phyloP scores from a whole-genome alignment of 2,329 filamentous ascomycete species.

The Penicillium concentricum region DNA sequence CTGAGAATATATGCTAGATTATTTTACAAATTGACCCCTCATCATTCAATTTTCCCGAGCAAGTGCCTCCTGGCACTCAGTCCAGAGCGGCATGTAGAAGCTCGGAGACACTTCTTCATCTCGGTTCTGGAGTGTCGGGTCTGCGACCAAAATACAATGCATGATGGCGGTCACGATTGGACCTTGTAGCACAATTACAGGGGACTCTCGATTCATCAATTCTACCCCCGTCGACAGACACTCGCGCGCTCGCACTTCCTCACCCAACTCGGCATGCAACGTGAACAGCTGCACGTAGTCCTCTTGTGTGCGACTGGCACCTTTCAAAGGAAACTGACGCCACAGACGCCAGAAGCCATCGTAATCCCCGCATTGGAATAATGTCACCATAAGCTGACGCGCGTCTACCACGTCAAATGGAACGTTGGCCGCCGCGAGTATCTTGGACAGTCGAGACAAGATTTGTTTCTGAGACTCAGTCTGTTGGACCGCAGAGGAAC shows the following conservation, averaged over 20 bases:
- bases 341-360: constrained; percentile 62
- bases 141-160: constrained; percentile 56
- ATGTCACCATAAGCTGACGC: constrained; percentile 31
- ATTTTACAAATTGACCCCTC: constrained; percentile 9
- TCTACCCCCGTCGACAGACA: constrained; percentile 55
- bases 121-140: constrained; percentile 50
- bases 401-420: constrained; percentile 31
- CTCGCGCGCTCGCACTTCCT: constrained; percentile 48
- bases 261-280: constrained; percentile 47
- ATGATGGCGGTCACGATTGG: constrained; percentile 51
- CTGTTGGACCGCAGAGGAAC: background rate
- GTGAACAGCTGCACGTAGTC: constrained; percentile 59
- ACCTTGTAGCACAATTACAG: constrained; percentile 48
- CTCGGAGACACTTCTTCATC: constrained; percentile 16
- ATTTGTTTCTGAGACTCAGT: constrained; percentile 15
- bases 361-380: constrained; percentile 51
- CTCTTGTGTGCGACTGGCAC: constrained; percentile 48
- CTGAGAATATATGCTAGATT: constrained; percentile 10
- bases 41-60: background rate
- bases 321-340: constrained; percentile 54
- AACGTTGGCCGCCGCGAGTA: constrained; percentile 30
- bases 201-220: constrained; percentile 59
- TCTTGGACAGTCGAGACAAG: constrained; percentile 27
- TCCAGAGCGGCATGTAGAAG: constrained; percentile 24
- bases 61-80: constrained; percentile 23